Conservation (phyloP, 345 rosid species). For the Trapa incisa region DNA sequence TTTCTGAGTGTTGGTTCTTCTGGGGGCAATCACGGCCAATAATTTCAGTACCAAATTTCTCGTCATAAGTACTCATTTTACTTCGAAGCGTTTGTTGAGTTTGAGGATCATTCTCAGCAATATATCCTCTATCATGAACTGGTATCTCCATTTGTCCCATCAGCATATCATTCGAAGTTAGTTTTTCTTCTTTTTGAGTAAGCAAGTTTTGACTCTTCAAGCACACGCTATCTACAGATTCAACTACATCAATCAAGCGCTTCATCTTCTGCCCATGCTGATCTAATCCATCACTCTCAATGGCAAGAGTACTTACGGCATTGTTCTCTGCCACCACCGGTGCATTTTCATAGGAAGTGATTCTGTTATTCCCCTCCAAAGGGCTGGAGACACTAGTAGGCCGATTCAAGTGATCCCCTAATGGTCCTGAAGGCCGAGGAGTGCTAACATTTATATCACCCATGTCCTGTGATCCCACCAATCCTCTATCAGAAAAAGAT, state of each 20-base stretch:
- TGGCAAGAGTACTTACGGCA: constrained; percentile 23
- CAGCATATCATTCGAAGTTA: constrained; percentile 26
- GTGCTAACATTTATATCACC: constrained; percentile 32
- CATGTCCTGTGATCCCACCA: constrained; percentile 80
- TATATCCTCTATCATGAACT: constrained; percentile 15
- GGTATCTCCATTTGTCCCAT: constrained; percentile 19
- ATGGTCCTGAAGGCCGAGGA: constrained; percentile 20
- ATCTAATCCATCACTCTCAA: constrained; percentile 17
- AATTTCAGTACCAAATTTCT: background rate
- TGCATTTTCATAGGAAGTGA: constrained; percentile 20
- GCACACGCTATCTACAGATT: constrained; percentile 27
- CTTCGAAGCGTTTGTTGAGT: constrained; percentile 25
- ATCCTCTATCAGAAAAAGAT: constrained; percentile 85
- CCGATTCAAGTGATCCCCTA: constrained; percentile 34
- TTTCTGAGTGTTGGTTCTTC: constrained; percentile 4
- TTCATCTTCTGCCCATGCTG: constrained; percentile 32
- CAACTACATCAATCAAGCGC: constrained; percentile 31
- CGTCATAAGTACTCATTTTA: constrained; percentile 25
- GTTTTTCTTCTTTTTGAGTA: constrained; percentile 27
- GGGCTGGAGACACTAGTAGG: constrained; percentile 25
- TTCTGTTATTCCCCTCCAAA: constrained; percentile 22
- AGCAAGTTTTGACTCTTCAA: constrained; percentile 36
- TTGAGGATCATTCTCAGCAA: constrained; percentile 19
- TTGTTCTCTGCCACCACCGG: constrained; percentile 38
- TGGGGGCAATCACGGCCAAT: background rate